A percentile compares a stretch with the other conserved stretches of the same genome.
Conservation (phyloP, 75 land plant genomes). For the Pinus tabuliformis region DNA sequence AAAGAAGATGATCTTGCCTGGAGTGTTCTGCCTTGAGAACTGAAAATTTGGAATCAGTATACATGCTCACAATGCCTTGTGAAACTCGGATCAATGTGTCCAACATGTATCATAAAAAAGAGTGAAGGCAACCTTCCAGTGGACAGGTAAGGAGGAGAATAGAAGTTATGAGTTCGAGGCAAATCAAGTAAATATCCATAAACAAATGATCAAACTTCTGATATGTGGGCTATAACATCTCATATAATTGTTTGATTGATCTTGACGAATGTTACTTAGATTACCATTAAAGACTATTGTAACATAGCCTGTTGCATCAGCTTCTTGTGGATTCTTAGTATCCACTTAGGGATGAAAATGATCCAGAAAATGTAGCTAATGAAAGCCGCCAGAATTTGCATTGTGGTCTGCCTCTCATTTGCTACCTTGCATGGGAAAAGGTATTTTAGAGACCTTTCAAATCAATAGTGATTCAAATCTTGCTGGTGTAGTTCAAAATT, state of each 20-base stretch:
- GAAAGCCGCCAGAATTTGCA: neutral
- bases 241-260: neutral
- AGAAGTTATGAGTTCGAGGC: neutral
- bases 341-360: slow-evolving; percentile 1
- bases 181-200: neutral
- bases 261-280: neutral
- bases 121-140: neutral
- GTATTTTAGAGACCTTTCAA: neutral
- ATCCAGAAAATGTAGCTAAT: neutral
- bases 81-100: neutral
- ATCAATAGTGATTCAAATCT: neutral
- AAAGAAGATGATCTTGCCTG: neutral
- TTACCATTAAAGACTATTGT: neutral
- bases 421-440: neutral
- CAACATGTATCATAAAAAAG: neutral
- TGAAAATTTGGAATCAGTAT: neutral
- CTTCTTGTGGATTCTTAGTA: neutral
- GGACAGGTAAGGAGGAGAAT: neutral
- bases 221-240: neutral
- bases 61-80: neutral
- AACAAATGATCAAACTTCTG: neutral
- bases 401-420: neutral
- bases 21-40: neutral
- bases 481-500: neutral
- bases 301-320: neutral